Evolutionary conservation across 192 early-diverging fungal genomes (phyloP).

Genomic region (Allomyces macrogynus): DNA sequence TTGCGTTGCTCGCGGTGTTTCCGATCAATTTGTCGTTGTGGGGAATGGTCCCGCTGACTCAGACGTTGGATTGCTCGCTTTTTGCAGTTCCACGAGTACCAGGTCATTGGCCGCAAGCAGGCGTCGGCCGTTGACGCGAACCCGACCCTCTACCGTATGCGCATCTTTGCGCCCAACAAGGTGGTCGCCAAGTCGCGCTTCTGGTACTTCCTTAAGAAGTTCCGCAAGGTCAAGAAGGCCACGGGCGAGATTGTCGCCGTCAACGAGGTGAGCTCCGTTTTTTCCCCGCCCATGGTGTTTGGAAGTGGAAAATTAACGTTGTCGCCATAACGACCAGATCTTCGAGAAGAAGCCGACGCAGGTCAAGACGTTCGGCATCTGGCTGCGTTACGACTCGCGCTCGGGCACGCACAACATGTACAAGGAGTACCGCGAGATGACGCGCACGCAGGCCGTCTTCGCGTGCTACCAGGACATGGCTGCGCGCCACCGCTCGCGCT

Average conservation of each 20-base stretch:
- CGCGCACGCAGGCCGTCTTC: constrained; percentile 23
- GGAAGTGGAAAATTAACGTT: too few relatives aligned
- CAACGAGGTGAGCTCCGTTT: constrained; percentile 74
- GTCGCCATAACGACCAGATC: too few relatives aligned
- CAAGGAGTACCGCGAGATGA: constrained; percentile 99
- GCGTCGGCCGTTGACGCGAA: constrained; percentile 76
- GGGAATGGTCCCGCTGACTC: too few relatives aligned
- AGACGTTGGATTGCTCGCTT: too few relatives aligned
- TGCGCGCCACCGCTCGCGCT: constrained; percentile 93
- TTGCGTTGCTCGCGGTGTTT: too few relatives aligned
- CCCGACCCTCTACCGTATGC: constrained; percentile 95
- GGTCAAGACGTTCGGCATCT: constrained; percentile 98
- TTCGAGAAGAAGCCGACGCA: constrained; percentile 76
- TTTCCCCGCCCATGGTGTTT: too few relatives aligned
- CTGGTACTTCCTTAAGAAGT: constrained; percentile 99
- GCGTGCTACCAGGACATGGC: constrained; percentile 82
- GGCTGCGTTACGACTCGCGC: constrained; percentile 98
- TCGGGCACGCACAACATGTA: constrained; percentile 99
- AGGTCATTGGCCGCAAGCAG: constrained; percentile 88
- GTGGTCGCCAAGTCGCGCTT: constrained; percentile 97
- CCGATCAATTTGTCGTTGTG: too few relatives aligned
- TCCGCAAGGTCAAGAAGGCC: constrained; percentile 97
- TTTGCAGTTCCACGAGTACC: constrained; percentile 25
- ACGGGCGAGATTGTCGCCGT: constrained; percentile 93
- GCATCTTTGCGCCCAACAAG: constrained; percentile 95